Base-by-base conservation (phyloP, 2,329 filamentous ascomycete genomes). In the Elsinoe arachidis region DNA sequence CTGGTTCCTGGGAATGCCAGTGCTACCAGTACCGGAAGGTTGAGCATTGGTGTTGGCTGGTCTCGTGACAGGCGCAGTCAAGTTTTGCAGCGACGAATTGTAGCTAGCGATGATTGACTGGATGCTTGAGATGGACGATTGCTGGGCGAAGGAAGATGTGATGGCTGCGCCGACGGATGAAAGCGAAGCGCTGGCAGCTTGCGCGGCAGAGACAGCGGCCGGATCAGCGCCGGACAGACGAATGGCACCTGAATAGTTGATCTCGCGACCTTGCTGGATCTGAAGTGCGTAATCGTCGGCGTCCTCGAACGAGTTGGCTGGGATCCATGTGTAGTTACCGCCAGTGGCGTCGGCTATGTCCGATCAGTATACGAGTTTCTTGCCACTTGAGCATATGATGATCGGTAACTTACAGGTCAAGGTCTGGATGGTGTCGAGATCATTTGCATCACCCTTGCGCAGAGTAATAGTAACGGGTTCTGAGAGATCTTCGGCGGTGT, bases 221-320 rank as follows among this genome's bases (percentile, higher is more conserved):
- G 62, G 63, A 57, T 65, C 62, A 39, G 68, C 70, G 39, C 74
- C 74, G 35, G 70, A 67, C 46, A 81, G 66, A 33, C 66, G 64
- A 67, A 84, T 74, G 30, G 74, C 74, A 44, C 75, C 78, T 46
- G 76, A 79, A 72, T 82, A 84, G 72, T 85, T 85, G 67, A 72
- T 65, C 51, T 72, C 61, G 47, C 69, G 70, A 59, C 73, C 76
- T 66, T 83, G 81, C 12, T 64, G 67, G 69, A 85, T 82, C 67
- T 82, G 70, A 58, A 85, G 76, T 56, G 82, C 81, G 65, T 84
- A 85, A 70, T 81, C 72, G 37, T 67, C 59, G 57, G 70, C 76
- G 61, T 74, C 68, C 44, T 68, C 63, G 26, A 83, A 70, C 38
- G 64, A 67, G 21, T 64, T 66, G 38, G 70, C 66, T 4, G 78